These are phyloP conservation scores for Tinospora cordifolia DNA, from an alignment of 164 flowering plant species.

Conservation along the genomic window DNA sequence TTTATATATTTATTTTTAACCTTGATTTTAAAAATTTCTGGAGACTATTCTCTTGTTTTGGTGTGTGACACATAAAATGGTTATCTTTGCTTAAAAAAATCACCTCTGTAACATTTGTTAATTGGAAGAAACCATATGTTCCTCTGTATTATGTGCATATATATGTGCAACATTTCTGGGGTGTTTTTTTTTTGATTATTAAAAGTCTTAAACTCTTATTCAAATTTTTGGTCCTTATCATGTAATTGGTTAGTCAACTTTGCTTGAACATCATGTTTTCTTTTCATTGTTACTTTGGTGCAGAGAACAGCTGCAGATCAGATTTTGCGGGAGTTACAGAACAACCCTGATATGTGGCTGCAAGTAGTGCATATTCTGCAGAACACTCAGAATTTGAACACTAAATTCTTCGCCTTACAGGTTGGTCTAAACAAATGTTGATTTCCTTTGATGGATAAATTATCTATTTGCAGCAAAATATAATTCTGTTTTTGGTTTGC, in stretches of 20 bases:
- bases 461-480: neutral
- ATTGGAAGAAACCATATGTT: neutral
- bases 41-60: neutral
- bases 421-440: constrained; percentile 26
- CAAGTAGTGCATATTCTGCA: constrained; percentile 95
- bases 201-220: neutral
- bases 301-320: constrained; percentile 94
- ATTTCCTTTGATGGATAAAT: neutral
- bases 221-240: neutral
- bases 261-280: neutral
- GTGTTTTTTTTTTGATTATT: neutral
- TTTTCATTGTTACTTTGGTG: neutral
- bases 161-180: neutral
- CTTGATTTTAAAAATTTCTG: neutral
- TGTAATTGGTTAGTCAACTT: neutral
- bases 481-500: neutral
- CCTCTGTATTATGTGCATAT: neutral
- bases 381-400: constrained; percentile 66
- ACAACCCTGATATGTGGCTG: constrained; percentile 92
- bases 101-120: too few species aligned
- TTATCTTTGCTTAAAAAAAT: too few species aligned
- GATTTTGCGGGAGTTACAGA: constrained; percentile 85
- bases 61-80: too few species aligned
- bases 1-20: neutral
- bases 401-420: constrained; percentile 96